phyloP scores from a whole-genome alignment of 129 eudicot genomes.

The Flaveria sonorensis region DNA sequence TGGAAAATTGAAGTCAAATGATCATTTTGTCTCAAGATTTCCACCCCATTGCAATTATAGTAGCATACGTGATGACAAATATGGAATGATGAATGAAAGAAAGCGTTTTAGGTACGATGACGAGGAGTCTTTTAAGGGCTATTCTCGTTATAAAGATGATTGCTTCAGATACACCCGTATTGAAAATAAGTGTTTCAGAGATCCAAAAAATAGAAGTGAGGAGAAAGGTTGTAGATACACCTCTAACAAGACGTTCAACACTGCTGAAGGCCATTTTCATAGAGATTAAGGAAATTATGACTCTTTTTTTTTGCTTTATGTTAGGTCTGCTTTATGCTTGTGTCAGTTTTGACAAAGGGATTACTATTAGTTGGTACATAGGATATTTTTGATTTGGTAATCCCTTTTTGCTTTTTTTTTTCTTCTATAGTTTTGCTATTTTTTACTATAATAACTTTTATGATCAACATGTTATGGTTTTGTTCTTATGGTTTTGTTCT shows the following conservation, averaged over 20 bases:
- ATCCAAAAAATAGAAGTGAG: constrained; percentile 11
- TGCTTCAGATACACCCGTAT: constrained; percentile 31
- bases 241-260: constrained; percentile 31
- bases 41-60: constrained; percentile 38
- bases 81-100: constrained; percentile 41
- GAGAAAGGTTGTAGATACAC: constrained; percentile 36
- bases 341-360: constrained; percentile 31
- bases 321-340: constrained; percentile 27
- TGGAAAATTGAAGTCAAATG: constrained; percentile 50
- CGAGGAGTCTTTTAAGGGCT: constrained; percentile 33
- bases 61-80: constrained; percentile 38
- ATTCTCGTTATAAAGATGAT: constrained; percentile 40
- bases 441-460: neutral
- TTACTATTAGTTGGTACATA: constrained; percentile 39
- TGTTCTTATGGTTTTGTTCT: constrained; percentile 23
- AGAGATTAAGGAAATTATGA: constrained; percentile 41
- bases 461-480: constrained; percentile 13
- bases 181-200: constrained; percentile 19
- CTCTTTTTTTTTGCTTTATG: constrained; percentile 13
- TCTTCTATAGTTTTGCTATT: neutral
- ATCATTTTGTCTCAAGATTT: constrained; percentile 53
- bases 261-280: constrained; percentile 37
- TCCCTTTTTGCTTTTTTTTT: constrained; percentile 21
- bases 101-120: constrained; percentile 48
- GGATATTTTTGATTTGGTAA: constrained; percentile 29